These are phyloP conservation scores for Roridomyces roridus DNA, from an alignment of 768 basidiomycete species.

Conservation along the genomic window DNA sequence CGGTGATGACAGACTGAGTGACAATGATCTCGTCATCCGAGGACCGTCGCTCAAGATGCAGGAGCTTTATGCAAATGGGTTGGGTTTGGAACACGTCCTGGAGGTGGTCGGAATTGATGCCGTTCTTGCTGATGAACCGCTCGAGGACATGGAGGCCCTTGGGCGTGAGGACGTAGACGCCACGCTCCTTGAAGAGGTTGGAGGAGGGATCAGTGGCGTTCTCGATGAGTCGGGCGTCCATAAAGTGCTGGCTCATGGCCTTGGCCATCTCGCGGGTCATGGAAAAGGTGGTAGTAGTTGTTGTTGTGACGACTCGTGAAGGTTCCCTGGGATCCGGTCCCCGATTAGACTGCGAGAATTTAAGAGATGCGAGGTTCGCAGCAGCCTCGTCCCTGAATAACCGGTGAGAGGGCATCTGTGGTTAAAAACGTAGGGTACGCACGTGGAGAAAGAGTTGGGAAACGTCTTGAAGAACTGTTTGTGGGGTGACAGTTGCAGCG, in stretches of 20 bases:
- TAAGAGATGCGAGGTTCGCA: conserved; percentile 90
- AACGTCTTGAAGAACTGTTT: conserved; percentile 97
- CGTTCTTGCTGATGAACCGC: conserved; percentile 99
- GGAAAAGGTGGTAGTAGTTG: conserved; percentile 98
- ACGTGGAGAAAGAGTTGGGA: conserved; percentile 96
- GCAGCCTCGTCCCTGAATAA: conserved; percentile 91
- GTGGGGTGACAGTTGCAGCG: conserved; percentile 85
- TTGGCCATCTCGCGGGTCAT: conserved; percentile 99
- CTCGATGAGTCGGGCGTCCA: conserved; percentile 98
- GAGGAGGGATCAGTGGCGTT: conserved; percentile 91
- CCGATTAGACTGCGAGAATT: conserved; percentile 99
- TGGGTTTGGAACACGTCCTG: conserved; percentile 88
- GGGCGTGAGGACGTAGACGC: conserved; percentile 93
- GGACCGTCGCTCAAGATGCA: conserved; percentile 93
- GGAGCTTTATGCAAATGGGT: conserved; percentile 96
- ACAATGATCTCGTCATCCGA: conserved; percentile 98
- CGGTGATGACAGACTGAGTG: conserved; percentile 90
- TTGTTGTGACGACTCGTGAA: conserved; percentile 97
- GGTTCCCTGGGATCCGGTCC: conserved; percentile 98
- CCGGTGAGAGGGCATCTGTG: conserved; percentile 18
- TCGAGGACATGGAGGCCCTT: conserved; percentile 99
- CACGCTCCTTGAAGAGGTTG: conserved; percentile 96
- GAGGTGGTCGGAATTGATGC: conserved; percentile 94
- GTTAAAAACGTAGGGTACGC: conserved; percentile 39
- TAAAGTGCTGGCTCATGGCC: conserved; percentile 99